phyloP scores from a whole-genome alignment of 2,329 filamentous ascomycete species.

The Trichoderma harzianum region DNA sequence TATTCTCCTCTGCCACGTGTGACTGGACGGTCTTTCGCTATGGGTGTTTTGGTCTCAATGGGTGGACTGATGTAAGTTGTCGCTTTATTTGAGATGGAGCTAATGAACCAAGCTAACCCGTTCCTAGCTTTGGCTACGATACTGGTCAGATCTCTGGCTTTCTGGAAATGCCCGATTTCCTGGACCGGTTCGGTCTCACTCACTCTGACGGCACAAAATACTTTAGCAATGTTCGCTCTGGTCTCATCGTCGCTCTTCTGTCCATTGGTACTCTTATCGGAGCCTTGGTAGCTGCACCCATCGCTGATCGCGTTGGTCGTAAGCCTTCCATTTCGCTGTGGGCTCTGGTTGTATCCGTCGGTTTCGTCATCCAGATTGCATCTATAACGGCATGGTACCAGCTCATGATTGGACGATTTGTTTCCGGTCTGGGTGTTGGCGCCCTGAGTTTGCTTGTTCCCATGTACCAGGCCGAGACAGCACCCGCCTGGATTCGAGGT shows the following conservation, averaged over 20 bases:
- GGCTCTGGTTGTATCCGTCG: conserved; percentile 58
- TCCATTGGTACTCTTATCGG: conserved; percentile 61
- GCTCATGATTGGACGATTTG: conserved; percentile 61
- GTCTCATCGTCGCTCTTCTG: conserved; percentile 56
- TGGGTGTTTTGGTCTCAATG: conserved; percentile 43
- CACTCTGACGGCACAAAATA: conserved; percentile 36
- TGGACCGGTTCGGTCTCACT: conserved; percentile 47
- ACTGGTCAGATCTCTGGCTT: conserved; percentile 56
- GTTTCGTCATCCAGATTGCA: conserved; percentile 66
- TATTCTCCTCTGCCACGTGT: conserved; percentile 43
- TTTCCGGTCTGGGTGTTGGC: conserved; percentile 66
- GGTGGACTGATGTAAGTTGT: conserved; percentile 41
- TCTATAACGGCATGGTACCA: conserved; percentile 58
- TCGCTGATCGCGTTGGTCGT: conserved; percentile 64
- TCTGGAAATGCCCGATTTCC: conserved; percentile 56
- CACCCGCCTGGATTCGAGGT: conserved; percentile 63
- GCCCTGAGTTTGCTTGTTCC: conserved; percentile 61
- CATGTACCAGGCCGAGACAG: conserved; percentile 73
- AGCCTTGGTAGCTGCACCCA: conserved; percentile 55
- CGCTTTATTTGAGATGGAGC: neutral
- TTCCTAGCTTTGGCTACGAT: conserved; percentile 42
- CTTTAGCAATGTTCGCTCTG: conserved; percentile 54
- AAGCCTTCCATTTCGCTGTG: conserved; percentile 60
- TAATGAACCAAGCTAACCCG: neutral
- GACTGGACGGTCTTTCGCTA: conserved; percentile 35